Evolutionary conservation across 768 basidiomycete species (phyloP).

Genomic region (Russula sp.): DNA sequence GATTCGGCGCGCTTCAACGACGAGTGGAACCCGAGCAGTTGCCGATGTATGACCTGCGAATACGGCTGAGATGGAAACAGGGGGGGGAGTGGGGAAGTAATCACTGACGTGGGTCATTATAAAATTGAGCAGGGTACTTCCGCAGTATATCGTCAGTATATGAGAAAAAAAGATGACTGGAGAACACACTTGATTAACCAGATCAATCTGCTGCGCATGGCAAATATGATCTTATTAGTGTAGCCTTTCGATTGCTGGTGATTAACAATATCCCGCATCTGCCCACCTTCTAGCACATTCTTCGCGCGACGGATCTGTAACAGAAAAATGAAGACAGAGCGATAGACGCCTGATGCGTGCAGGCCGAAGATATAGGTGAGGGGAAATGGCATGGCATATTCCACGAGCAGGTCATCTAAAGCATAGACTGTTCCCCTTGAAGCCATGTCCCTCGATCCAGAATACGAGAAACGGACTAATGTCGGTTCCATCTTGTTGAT

Average conservation of each 20-base stretch:
- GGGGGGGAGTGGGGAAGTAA: too few species aligned
- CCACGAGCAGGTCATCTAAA: slow-evolving; percentile 60
- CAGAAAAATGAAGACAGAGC: slow-evolving; percentile 61
- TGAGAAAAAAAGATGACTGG: background rate
- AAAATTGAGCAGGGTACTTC: slow-evolving; percentile 60
- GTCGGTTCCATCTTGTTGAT: slow-evolving; percentile 56
- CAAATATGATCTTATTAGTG: slow-evolving; percentile 66
- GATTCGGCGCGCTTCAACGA: slow-evolving; percentile 47
- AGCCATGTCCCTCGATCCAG: slow-evolving; percentile 41
- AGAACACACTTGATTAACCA: slow-evolving; percentile 80
- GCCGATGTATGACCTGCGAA: slow-evolving; percentile 57
- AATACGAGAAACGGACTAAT: slow-evolving; percentile 65
- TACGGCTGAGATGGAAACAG: background rate
- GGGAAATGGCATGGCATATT: slow-evolving; percentile 78
- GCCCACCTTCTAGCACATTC: slow-evolving; percentile 57
- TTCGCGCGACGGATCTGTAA: slow-evolving; percentile 72
- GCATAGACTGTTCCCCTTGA: slow-evolving; percentile 51
- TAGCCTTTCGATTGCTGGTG: slow-evolving; percentile 26
- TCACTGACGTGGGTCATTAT: slow-evolving; percentile 59
- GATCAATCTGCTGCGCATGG: slow-evolving; percentile 65
- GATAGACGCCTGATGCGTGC: slow-evolving; percentile 47
- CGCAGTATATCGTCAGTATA: background rate
- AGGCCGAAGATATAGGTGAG: slow-evolving; percentile 71
- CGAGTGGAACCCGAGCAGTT: slow-evolving; percentile 53
- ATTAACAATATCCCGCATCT: slow-evolving; percentile 47